Base-by-base conservation (phyloP, 345 rosid genomes). In the Rhodamnia argentea region DNA sequence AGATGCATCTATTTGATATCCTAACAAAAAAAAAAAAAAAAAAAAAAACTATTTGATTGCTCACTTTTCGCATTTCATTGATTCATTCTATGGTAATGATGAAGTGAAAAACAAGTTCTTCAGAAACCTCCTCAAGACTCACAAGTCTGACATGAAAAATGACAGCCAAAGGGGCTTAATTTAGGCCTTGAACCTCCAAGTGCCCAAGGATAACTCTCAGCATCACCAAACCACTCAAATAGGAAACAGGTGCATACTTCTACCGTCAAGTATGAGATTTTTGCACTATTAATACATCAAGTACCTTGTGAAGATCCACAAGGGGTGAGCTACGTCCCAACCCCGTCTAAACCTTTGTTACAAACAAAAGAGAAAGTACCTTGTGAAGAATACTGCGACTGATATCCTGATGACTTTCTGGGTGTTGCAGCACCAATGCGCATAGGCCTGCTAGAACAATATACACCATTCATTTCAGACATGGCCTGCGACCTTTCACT, bases 401-500 rank as follows among this genome's bases (percentile, higher is more conserved):
- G 99, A 91, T 92, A 97, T 82, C 93, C 94, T 84, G 95, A 95
- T 9, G 97, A 91, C 88, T 97, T 95, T 90, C 96, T 92, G 7
- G 99, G 99, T 47, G 99, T 96, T 78, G 99, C 99, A 85, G 98
- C 95, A 88, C 98, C 99, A 40, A 96, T 95, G 10, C 99, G 95
- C 99, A 97, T 97, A 47, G 98, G 94, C 93, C 99, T 93, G 91
- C 93, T 96, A 7, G 95, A 96, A 90, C 98, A 97, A 88, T 93
- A 92, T 18, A 92, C 93, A 83, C 99, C 98, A 88, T 96, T 92
- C 99, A 97, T 97, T 90, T 97, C 99, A 24, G 92, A 88, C 99
- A 97, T 96, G 55, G 99, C 99, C 86, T 93, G 91, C 51, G 93
- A 89, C 87, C 95, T 93, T 86, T 97, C 99, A 83, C 54, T 89